Percentiles rank a stretch among this genome's conserved stretches.
phyloP scores from a whole-genome alignment of 2,329 filamentous ascomycete genomes.

The Aspergillus sp. region DNA sequence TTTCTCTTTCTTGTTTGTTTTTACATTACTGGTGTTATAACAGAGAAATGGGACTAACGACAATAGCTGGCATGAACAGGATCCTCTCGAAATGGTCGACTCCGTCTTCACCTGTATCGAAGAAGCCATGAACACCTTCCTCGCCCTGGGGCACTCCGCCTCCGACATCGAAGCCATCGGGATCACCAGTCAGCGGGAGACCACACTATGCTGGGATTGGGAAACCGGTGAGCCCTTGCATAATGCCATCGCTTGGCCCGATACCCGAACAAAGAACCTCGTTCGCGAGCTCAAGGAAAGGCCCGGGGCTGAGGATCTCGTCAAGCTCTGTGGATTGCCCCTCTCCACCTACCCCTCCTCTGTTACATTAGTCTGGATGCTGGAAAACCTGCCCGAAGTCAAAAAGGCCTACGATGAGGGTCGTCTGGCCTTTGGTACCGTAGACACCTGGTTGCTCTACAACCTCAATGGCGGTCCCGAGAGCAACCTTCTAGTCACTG shows the following conservation, averaged over 20 bases:
- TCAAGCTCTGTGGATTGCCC: slow-evolving; percentile 68
- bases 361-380: slow-evolving; percentile 76
- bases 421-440: slow-evolving; percentile 73
- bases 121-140: slow-evolving; percentile 64
- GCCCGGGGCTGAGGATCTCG: slow-evolving; percentile 61
- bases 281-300: slow-evolving; percentile 69
- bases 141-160: slow-evolving; percentile 59
- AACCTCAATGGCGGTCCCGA: slow-evolving; percentile 65
- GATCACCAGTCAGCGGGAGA: slow-evolving; percentile 87
- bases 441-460: slow-evolving; percentile 84
- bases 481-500: slow-evolving; percentile 68
- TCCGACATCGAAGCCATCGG: slow-evolving; percentile 69
- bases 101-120: slow-evolving; percentile 77
- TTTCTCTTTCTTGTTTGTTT: no score
- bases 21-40: neutral
- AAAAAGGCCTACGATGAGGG: slow-evolving; percentile 68
- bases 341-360: slow-evolving; percentile 84
- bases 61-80: slow-evolving; percentile 78
- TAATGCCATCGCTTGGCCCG: slow-evolving; percentile 86
- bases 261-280: slow-evolving; percentile 69
- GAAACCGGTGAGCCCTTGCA: slow-evolving; percentile 71
- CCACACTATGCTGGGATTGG: slow-evolving; percentile 76
- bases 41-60: neutral
- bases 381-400: slow-evolving; percentile 64
- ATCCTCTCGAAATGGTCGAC: slow-evolving; percentile 66